A percentile compares a stretch with the other conserved stretches of the same genome.
phyloP scores from a whole-genome alignment of 2,329 filamentous ascomycete species.

The Pleurostoma richardsiae region DNA sequence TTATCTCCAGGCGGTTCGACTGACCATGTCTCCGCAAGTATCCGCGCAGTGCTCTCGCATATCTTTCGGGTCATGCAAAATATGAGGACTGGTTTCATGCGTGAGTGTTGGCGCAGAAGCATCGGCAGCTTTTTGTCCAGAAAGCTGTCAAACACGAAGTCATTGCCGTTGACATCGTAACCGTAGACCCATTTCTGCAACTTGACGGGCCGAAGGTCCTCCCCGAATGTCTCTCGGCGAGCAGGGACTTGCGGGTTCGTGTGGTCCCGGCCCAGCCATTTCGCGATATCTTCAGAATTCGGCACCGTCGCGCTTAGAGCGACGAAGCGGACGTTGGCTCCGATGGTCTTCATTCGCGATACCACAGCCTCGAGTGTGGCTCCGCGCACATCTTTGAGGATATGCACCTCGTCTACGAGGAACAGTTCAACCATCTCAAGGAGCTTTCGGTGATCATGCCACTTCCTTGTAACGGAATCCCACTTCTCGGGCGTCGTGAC shows the following conservation, averaged over 20 bases:
- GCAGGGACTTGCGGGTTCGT: slow-evolving; percentile 59
- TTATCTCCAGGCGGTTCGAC: slow-evolving; percentile 42
- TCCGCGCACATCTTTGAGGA: slow-evolving; percentile 73
- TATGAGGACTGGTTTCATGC: slow-evolving; percentile 72
- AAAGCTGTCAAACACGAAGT: slow-evolving; percentile 70
- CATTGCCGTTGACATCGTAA: slow-evolving; percentile 59
- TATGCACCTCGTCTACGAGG: slow-evolving; percentile 84
- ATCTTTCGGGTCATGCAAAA: slow-evolving; percentile 78
- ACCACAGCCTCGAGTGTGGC: slow-evolving; percentile 80
- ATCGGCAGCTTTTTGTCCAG: slow-evolving; percentile 62
- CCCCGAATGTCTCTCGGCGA: slow-evolving; percentile 64
- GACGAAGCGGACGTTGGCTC: slow-evolving; percentile 70
- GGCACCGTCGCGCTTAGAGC: slow-evolving; percentile 81
- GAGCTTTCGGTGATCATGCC: slow-evolving; percentile 73
- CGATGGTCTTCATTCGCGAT: slow-evolving; percentile 80
- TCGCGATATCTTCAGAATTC: slow-evolving; percentile 74
- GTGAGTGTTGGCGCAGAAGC: slow-evolving; percentile 61
- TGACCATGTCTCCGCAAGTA: slow-evolving; percentile 63
- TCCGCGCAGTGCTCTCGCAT: slow-evolving; percentile 61
- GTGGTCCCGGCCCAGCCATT: slow-evolving; percentile 68
- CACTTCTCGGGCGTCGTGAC: slow-evolving; percentile 88
- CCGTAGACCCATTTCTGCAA: slow-evolving; percentile 74
- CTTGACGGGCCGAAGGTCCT: slow-evolving; percentile 75
- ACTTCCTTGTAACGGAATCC: slow-evolving; percentile 85
- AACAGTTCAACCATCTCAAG: slow-evolving; percentile 74